Evolutionary conservation across 2,329 filamentous ascomycete species (phyloP), one percentile per base, ranked within the genome.

Genomic region (Colletotrichum phormii): DNA sequence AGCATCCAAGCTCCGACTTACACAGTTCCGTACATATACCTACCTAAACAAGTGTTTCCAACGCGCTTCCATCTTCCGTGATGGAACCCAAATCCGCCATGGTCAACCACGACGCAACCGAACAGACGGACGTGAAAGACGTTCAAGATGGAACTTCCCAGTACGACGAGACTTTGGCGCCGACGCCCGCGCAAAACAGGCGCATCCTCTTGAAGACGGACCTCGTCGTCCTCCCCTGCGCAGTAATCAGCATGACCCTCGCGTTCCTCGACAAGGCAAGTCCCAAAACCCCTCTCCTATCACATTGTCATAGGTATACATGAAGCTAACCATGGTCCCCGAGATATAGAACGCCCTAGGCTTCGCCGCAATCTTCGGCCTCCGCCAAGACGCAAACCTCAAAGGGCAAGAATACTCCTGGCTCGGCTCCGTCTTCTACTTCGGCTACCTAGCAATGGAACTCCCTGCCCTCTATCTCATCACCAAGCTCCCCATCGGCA

Each of bases 371-470:
- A 86, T 89, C 6, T 90, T 88, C 72, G 88, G 87, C 26, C 78
- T 91, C 5, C 81, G 84, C 53, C 75, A 81, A 26, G 89, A 90
- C 75, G 84, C 85, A 2, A 74, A 84, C 58, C 84, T 91, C 18
- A 84, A 80, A 0, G 88, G 88, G 1, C 84, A 87, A 67, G 84
- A 90, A 72, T 90, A 90, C 80, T 89, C 88, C 0, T 79, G 91
- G 24, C 79, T 91, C 26, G 86, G 88, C 24, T 90, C 88, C 6
- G 89, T 91, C 55, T 83, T 86, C 0, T 84, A 89, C 1, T 89
- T 92, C 26, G 89, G 89, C 1, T 89, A 92, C 78, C 83, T 92
- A 42, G 87, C 81, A 59, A 91, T 89, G 88, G 88, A 90, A 72
- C 91, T 1, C 89, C 89, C 0, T 88, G 88, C 75, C 84, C 87